A percentile compares a stretch with the other conserved stretches of the same genome.
These are phyloP conservation scores for Epichloe hybrida DNA, from an alignment of 2,329 filamentous ascomycete species.

Conservation along the genomic window DNA sequence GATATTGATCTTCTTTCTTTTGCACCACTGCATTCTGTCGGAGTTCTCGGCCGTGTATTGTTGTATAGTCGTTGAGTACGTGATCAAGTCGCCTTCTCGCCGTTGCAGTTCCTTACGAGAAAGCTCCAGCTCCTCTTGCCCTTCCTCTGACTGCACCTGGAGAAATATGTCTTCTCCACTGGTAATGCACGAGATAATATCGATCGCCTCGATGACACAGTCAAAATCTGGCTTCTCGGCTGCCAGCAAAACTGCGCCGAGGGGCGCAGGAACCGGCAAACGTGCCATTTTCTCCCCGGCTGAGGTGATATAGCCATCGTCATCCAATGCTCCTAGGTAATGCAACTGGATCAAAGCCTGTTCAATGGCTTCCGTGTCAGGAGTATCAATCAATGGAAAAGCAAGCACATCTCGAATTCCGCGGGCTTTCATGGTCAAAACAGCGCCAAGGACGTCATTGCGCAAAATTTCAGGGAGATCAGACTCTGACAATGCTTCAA, in stretches of 20 bases:
- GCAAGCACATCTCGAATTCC: constrained; percentile 68
- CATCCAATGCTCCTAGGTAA: constrained; percentile 61
- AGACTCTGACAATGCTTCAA: constrained; percentile 52
- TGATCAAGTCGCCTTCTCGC: constrained; percentile 52
- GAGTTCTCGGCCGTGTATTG: constrained; percentile 43
- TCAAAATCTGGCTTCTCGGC: constrained; percentile 56
- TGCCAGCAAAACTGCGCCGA: constrained; percentile 72
- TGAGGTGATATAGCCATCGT: constrained; percentile 58
- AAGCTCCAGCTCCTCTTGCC: constrained; percentile 37
- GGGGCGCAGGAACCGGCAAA: constrained; percentile 68
- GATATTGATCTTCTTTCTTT: constrained; percentile 39
- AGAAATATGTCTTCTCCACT: constrained; percentile 50
- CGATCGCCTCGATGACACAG: constrained; percentile 71
- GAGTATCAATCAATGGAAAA: constrained; percentile 78
- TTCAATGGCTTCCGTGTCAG: constrained; percentile 63
- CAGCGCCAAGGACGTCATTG: constrained; percentile 73
- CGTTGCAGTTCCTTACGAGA: constrained; percentile 43
- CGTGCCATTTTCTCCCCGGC: constrained; percentile 65
- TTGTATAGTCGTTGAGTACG: constrained; percentile 50
- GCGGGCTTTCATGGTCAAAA: constrained; percentile 87
- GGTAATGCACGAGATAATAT: constrained; percentile 58
- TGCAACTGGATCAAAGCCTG: constrained; percentile 72
- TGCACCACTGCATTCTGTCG: constrained; percentile 45
- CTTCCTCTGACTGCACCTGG: constrained; percentile 44
- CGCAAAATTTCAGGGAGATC: constrained; percentile 83